phyloP scores from a whole-genome alignment of 176 grass and related monocot genomes.

The Rhynchospora breviuscula region DNA sequence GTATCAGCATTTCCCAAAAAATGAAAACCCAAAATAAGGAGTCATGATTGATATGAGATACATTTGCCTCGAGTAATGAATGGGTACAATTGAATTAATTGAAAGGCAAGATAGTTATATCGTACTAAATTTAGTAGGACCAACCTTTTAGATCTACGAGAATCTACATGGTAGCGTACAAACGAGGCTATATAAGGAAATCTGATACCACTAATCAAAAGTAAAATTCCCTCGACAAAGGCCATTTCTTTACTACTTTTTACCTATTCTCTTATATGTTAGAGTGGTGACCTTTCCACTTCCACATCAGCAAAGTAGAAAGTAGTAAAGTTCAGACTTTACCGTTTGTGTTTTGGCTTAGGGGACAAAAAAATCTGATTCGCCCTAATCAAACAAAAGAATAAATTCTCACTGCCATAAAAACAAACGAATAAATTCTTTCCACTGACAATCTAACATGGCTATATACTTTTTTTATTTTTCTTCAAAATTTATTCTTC shows the following conservation, averaged over 20 bases:
- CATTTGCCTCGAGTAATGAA: neutral
- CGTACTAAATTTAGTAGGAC: neutral
- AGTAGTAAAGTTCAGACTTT: neutral
- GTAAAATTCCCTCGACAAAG: constrained; percentile 1
- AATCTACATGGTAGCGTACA: constrained; percentile 17
- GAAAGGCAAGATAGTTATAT: neutral
- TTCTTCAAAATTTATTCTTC: neutral
- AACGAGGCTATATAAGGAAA: constrained; percentile 13
- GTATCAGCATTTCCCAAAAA: neutral
- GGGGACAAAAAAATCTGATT: neutral
- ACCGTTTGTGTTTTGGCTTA: neutral
- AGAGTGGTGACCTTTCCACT: neutral
- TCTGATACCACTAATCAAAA: constrained; percentile 16
- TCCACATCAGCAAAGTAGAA: neutral
- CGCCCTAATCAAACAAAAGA: neutral
- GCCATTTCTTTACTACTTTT: neutral
- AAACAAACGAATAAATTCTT: neutral
- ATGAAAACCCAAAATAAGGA: neutral
- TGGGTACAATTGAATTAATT: neutral
- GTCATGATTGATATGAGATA: neutral
- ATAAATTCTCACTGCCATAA: neutral
- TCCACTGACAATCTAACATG: neutral
- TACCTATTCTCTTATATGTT: constrained; percentile 3
- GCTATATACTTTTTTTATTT: neutral
- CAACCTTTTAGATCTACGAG: constrained; percentile 14